Percentiles rank a stretch among this genome's conserved stretches.
Evolutionary conservation across 805 yeast genomes (phyloP).

Genomic region (Candida peoriensis): DNA sequence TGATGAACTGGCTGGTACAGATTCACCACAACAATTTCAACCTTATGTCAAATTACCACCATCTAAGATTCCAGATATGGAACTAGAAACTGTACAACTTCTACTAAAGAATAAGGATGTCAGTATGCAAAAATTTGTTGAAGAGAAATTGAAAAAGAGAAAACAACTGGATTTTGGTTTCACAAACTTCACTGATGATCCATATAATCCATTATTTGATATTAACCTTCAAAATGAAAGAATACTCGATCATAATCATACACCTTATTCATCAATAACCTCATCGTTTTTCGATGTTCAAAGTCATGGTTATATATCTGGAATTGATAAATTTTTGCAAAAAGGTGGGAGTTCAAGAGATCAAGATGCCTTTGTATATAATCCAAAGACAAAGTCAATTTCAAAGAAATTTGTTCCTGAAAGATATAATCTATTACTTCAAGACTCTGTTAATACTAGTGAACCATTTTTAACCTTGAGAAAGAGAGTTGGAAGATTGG

Average conservation of each 20-base stretch:
- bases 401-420: constrained; percentile 29
- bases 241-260: constrained; percentile 51
- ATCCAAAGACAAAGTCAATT: constrained; percentile 19
- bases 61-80: constrained; percentile 90
- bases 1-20: constrained; percentile 19
- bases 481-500: constrained; percentile 69
- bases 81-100: constrained; percentile 73
- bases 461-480: constrained; percentile 55
- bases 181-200: constrained; percentile 83
- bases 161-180: constrained; percentile 61
- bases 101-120: constrained; percentile 70
- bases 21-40: constrained; percentile 36
- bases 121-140: constrained; percentile 77
- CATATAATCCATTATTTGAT: constrained; percentile 75
- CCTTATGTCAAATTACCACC: constrained; percentile 86
- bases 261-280: constrained; percentile 78
- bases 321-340: constrained; percentile 19
- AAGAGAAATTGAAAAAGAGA: constrained; percentile 72
- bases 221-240: constrained; percentile 48
- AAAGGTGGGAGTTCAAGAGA: constrained; percentile 22
- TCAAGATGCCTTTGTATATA: constrained; percentile 26
- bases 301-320: constrained; percentile 44
- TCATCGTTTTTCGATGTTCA: constrained; percentile 62
- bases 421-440: constrained; percentile 30
- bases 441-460: constrained; percentile 28